Percentiles rank a stretch among this genome's conserved stretches.
Evolutionary conservation across 2,329 filamentous ascomycete species (phyloP).

Genomic region (Cytospora chrysosperma): DNA sequence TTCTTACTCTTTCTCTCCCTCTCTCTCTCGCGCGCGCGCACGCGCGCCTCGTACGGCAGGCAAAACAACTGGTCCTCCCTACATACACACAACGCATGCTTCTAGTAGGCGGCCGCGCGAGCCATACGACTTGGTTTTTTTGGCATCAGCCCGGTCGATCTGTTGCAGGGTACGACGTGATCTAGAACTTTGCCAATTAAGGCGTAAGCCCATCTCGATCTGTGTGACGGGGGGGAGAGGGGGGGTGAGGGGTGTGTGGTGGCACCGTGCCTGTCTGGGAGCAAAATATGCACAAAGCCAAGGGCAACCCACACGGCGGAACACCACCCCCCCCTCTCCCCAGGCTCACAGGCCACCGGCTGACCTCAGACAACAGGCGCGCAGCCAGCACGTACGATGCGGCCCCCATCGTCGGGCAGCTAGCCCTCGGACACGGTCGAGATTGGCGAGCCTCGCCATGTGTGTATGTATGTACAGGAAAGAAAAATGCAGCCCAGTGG

Average conservation of each 20-base stretch:
- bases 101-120: neutral
- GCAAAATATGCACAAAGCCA: neutral
- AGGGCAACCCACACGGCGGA: neutral
- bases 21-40: neutral
- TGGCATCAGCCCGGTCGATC: slow-evolving; percentile 9
- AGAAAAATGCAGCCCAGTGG: neutral
- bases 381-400: neutral
- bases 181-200: slow-evolving; percentile 16
- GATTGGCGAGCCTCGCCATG: slow-evolving; percentile 6
- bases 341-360: neutral
- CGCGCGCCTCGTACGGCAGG: slow-evolving; percentile 6
- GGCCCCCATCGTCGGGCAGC: slow-evolving; percentile 1
- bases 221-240: slow-evolving; percentile 6
- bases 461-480: neutral
- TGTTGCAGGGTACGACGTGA: slow-evolving; percentile 18
- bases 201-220: slow-evolving; percentile 18
- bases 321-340: too few species aligned
- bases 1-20: too few species aligned
- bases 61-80: neutral
- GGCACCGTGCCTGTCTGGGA: neutral
- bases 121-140: neutral
- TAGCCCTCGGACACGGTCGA: slow-evolving; percentile 2
- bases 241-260: neutral
- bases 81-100: neutral
- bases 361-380: neutral